These are phyloP conservation scores for Ilex asprella DNA, from an alignment of 257 asterid species.

Conservation along the genomic window DNA sequence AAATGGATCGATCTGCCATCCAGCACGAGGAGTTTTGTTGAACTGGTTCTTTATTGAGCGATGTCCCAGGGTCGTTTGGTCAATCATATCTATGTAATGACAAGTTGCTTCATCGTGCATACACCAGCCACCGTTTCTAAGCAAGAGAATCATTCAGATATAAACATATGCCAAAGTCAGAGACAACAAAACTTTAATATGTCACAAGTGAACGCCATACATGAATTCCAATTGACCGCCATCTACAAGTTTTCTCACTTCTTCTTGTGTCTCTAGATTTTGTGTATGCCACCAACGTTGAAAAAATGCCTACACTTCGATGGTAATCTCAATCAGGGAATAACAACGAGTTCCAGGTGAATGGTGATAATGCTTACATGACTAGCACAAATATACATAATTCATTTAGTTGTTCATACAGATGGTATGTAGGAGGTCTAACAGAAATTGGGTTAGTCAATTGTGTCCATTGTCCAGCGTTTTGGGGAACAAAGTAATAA, in stretches of 20 bases:
- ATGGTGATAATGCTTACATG: neutral
- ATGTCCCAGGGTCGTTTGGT: constrained; percentile 91
- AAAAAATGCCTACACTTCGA: constrained; percentile 59
- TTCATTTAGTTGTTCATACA: too few species aligned
- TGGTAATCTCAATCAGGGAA: neutral
- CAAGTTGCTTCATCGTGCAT: constrained; percentile 91
- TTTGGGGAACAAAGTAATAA: too few species aligned
- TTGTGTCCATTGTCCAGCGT: neutral
- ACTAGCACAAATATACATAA: neutral
- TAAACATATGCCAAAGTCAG: neutral
- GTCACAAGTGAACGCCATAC: constrained; percentile 33
- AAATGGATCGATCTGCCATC: constrained; percentile 97
- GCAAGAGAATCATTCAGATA: constrained; percentile 6
- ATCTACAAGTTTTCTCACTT: constrained; percentile 52
- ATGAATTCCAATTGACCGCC: constrained; percentile 80
- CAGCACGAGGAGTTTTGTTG: constrained; percentile 82
- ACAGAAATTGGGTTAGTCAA: neutral
- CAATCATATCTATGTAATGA: constrained; percentile 88
- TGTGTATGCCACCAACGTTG: constrained; percentile 85
- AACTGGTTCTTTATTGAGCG: constrained; percentile 54
- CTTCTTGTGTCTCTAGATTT: constrained; percentile 40
- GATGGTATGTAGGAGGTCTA: too few species aligned
- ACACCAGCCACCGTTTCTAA: constrained; percentile 95
- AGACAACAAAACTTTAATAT: neutral
- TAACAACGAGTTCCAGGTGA: neutral